A percentile compares a stretch with the other conserved stretches of the same genome.
Conservation (phyloP, 1,139 yeast genomes). For the Taphrina betulina region DNA sequence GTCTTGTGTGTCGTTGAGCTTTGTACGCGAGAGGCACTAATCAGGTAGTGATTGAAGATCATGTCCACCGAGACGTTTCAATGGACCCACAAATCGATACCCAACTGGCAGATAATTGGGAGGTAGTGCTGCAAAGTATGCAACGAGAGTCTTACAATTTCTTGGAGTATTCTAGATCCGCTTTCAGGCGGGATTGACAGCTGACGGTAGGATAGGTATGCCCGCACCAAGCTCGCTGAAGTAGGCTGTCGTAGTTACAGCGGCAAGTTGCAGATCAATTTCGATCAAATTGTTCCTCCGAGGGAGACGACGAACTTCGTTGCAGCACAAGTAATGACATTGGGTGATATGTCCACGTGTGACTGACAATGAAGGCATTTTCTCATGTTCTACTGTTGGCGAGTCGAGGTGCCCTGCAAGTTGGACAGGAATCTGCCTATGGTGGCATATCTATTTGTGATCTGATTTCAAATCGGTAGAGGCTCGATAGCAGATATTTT, state of each 20-base stretch:
- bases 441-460: conserved; percentile 14
- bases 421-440: conserved; percentile 28
- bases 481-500: too few relatives aligned
- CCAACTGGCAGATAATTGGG: conserved; percentile 9
- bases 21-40: too few relatives aligned
- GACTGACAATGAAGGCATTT: conserved; percentile 23
- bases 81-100: neutral
- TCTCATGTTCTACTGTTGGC: conserved; percentile 36
- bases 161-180: conserved; percentile 7
- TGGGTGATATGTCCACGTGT: neutral
- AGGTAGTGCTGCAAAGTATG: conserved; percentile 4
- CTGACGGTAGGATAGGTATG: neutral
- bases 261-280: conserved; percentile 5
- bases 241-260: neutral
- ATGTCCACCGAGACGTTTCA: too few relatives aligned
- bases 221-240: neutral
- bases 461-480: too few relatives aligned
- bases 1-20: too few relatives aligned
- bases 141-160: conserved; percentile 24
- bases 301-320: conserved; percentile 25
- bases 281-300: conserved; percentile 32
- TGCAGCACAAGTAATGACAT: conserved; percentile 30
- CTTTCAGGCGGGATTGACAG: too few relatives aligned
- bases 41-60: too few relatives aligned
- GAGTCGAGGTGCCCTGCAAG: conserved; percentile 33